Conservation (phyloP, 805 yeast species). For the Myxozyma nipponensis region DNA sequence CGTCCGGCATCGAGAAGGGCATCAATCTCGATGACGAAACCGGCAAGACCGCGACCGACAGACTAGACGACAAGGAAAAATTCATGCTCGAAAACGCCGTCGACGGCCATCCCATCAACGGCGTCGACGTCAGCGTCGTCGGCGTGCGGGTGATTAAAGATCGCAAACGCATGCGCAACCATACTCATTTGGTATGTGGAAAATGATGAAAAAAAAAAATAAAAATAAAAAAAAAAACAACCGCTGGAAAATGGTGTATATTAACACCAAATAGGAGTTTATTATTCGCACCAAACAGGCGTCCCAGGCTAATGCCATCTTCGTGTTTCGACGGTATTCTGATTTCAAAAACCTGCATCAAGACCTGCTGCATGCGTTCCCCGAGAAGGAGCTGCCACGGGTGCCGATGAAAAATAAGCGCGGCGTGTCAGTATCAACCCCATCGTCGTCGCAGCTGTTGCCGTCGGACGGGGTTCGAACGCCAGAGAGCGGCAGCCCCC, state of each 20-base stretch:
- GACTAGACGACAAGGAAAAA: constrained; percentile 23
- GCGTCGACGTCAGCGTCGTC: constrained; percentile 59
- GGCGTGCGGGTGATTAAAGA: constrained; percentile 49
- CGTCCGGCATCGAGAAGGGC: constrained; percentile 27
- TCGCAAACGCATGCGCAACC: constrained; percentile 17
- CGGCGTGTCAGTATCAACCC: constrained; percentile 6
- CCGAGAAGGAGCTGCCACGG: constrained; percentile 61
- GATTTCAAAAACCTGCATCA: constrained; percentile 60
- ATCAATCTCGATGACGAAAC: constrained; percentile 32
- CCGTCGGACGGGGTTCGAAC: constrained; percentile 24
- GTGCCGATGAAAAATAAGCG: constrained; percentile 54
- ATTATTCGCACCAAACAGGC: constrained; percentile 46
- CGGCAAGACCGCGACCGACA: constrained; percentile 29
- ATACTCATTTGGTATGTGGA: constrained; percentile 19
- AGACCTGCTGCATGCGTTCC: constrained; percentile 45
- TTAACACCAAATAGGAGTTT: constrained; percentile 39
- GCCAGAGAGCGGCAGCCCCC: constrained; percentile 18
- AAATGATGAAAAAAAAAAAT: not conserved
- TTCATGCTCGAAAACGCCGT: constrained; percentile 26
- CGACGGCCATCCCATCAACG: constrained; percentile 45
- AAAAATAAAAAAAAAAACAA: not conserved
- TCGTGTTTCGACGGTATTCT: constrained; percentile 58
- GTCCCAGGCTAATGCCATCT: constrained; percentile 38
- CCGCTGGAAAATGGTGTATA: no score
- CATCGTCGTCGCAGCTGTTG: constrained; percentile 7